phyloP scores from a whole-genome alignment of 495 filamentous ascomycete species.

The Aspergillus carlsbadensis region DNA sequence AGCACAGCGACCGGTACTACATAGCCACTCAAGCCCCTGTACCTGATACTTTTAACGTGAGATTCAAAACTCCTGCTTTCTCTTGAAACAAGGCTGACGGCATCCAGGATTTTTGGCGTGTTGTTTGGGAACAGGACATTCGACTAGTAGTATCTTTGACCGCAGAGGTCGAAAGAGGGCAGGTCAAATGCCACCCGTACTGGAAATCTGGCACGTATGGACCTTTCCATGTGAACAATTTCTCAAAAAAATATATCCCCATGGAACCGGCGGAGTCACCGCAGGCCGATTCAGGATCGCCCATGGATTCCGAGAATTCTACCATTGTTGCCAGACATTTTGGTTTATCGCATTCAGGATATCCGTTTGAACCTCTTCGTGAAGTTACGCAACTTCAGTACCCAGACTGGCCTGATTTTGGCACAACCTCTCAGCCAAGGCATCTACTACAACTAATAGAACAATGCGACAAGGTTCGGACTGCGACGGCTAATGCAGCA shows the following conservation, averaged over 20 bases:
- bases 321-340: constrained; percentile 84
- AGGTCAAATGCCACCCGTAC: constrained; percentile 92
- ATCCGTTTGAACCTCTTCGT: constrained; percentile 82
- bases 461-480: constrained; percentile 63
- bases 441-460: constrained; percentile 87
- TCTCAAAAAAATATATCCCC: constrained; percentile 78
- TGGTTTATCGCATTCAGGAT: constrained; percentile 68
- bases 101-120: constrained; percentile 99
- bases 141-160: constrained; percentile 94
- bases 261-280: constrained; percentile 51
- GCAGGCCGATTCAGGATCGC: constrained; percentile 8
- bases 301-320: constrained; percentile 25
- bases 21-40: constrained; percentile 95
- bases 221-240: constrained; percentile 67
- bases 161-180: constrained; percentile 92
- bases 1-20: constrained; percentile 80
- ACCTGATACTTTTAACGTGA: constrained; percentile 86
- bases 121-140: constrained; percentile 95
- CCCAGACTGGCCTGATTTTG: constrained; percentile 93
- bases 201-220: constrained; percentile 85
- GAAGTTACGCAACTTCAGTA: constrained; percentile 97
- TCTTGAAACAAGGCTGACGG: no score
- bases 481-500: constrained; percentile 33
- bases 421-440: constrained; percentile 81
- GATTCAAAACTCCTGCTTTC: constrained; percentile 23